Evolutionary conservation across 2,329 filamentous ascomycete species (phyloP).

Genomic region (Hymenoscyphus albidus): DNA sequence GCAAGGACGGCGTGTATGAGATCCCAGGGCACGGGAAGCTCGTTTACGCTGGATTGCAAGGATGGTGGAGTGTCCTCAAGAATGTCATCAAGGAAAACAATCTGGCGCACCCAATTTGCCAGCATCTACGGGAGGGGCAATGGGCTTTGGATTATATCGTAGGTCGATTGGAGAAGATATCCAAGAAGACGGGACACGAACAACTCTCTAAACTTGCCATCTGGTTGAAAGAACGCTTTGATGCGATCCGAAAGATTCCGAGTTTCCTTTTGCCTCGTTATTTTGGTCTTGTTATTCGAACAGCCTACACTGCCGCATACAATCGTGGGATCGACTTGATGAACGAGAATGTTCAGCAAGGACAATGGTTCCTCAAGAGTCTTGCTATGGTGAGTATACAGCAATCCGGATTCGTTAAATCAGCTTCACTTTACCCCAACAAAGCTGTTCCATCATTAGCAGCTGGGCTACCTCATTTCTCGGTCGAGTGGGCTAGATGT

Average conservation of each 20-base stretch:
- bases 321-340: constrained; percentile 76
- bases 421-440: constrained; percentile 83
- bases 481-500: constrained; percentile 89
- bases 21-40: constrained; percentile 80
- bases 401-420: constrained; percentile 83
- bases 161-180: constrained; percentile 70
- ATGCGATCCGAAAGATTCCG: constrained; percentile 79
- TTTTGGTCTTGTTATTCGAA: constrained; percentile 84
- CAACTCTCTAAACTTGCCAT: constrained; percentile 61
- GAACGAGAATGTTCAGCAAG: constrained; percentile 69
- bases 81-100: constrained; percentile 84
- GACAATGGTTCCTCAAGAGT: constrained; percentile 85
- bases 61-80: constrained; percentile 93
- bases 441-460: constrained; percentile 83
- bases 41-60: constrained; percentile 94
- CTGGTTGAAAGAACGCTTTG: constrained; percentile 83
- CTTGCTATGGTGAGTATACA: constrained; percentile 90
- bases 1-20: constrained; percentile 81
- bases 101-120: constrained; percentile 86
- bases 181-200: constrained; percentile 57
- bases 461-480: constrained; percentile 90
- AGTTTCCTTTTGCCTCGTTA: constrained; percentile 89
- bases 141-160: constrained; percentile 91
- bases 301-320: constrained; percentile 80
- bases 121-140: constrained; percentile 84